Conservation (phyloP, 2,329 filamentous ascomycete species). For the Cytospora piceicola region DNA sequence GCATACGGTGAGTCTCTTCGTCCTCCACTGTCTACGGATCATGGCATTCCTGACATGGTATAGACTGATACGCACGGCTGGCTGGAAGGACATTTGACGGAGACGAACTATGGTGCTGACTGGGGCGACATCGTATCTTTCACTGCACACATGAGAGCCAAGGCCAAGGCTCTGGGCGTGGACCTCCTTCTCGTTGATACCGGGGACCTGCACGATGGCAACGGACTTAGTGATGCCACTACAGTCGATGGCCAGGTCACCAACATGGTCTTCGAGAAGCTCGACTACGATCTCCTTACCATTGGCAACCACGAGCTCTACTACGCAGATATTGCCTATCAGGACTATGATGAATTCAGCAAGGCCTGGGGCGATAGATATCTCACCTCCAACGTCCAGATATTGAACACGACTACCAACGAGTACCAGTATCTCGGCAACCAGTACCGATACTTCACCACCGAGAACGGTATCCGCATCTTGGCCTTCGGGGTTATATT, state of each 20-base stretch:
- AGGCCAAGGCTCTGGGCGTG: slow-evolving; percentile 58
- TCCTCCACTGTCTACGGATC: not conserved
- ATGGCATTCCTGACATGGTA: not conserved
- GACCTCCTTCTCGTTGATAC: slow-evolving; percentile 66
- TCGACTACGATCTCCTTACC: slow-evolving; percentile 48
- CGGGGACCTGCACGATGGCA: slow-evolving; percentile 68
- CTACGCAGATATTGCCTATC: slow-evolving; percentile 62
- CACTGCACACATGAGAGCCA: slow-evolving; percentile 61
- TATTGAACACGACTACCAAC: slow-evolving; percentile 44
- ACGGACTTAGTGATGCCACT: slow-evolving; percentile 65
- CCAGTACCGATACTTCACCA: slow-evolving; percentile 50
- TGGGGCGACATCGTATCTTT: slow-evolving; percentile 70
- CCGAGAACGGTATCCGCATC: slow-evolving; percentile 46
- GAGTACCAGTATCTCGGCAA: slow-evolving; percentile 48
- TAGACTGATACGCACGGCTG: slow-evolving; percentile 64
- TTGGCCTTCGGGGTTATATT: slow-evolving; percentile 52
- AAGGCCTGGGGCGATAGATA: slow-evolving; percentile 56
- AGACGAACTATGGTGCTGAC: slow-evolving; percentile 66
- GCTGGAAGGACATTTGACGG: slow-evolving; percentile 64
- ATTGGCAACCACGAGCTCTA: slow-evolving; percentile 68
- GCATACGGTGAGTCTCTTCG: slow-evolving; percentile 50
- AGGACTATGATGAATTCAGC: slow-evolving; percentile 63
- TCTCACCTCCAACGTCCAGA: slow-evolving; percentile 51
- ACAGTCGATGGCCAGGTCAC: slow-evolving; percentile 59
- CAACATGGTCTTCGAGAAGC: slow-evolving; percentile 49